phyloP scores from a whole-genome alignment of 768 basidiomycete species.

The Boletus edulis region DNA sequence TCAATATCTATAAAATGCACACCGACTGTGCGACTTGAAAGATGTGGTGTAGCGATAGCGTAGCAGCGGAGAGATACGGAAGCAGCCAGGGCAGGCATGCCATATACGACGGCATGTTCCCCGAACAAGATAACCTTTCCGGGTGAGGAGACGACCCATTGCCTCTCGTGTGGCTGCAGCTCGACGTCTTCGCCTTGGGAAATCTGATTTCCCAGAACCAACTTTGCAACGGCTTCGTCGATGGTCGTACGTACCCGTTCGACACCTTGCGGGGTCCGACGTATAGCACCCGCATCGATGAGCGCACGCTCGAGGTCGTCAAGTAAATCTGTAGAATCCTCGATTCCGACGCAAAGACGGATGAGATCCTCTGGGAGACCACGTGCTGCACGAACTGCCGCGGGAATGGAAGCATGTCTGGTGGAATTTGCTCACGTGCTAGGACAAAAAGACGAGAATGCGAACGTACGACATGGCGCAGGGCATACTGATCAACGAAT shows the following conservation, averaged over 20 bases:
- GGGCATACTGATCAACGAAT: constrained; percentile 98
- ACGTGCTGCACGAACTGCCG: constrained; percentile 91
- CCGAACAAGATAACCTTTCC: constrained; percentile 98
- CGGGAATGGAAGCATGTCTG: constrained; percentile 94
- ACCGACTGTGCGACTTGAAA: constrained; percentile 42
- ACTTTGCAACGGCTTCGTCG: constrained; percentile 65
- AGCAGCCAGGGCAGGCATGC: constrained; percentile 95
- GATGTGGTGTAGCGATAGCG: constrained; percentile 72
- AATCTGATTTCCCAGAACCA: constrained; percentile 40
- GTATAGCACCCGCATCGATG: constrained; percentile 87
- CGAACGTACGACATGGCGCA: constrained; percentile 96
- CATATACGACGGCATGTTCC: constrained; percentile 98
- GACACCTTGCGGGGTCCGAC: constrained; percentile 40
- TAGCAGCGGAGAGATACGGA: constrained; percentile 96
- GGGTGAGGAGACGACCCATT: constrained; percentile 92
- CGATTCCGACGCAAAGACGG: constrained; percentile 96
- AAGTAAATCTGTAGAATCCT: constrained; percentile 88
- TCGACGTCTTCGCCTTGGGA: constrained; percentile 2
- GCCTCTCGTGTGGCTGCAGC: constrained; percentile 36
- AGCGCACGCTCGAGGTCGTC: constrained; percentile 95
- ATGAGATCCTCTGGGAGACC: constrained; percentile 99
- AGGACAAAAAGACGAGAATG: neutral
- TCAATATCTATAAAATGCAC: constrained; percentile 80
- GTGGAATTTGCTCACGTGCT: neutral
- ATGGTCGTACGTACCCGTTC: constrained; percentile 49